These are phyloP conservation scores for Sarocladium strictum DNA, from an alignment of 2,329 filamentous ascomycete genomes.

Conservation along the genomic window DNA sequence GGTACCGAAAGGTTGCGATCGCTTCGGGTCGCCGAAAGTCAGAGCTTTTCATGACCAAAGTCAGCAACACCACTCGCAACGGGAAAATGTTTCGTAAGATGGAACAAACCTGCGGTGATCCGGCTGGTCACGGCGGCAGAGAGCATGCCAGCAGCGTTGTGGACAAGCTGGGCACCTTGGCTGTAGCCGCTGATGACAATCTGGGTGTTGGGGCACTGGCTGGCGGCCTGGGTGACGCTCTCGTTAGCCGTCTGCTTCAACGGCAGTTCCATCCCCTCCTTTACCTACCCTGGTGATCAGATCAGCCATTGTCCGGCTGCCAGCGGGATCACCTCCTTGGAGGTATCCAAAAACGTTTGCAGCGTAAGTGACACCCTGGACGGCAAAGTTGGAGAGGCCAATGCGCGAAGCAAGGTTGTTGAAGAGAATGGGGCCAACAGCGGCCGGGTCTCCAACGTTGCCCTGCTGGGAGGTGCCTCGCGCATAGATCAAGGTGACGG, in stretches of 20 bases:
- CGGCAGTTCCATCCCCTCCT: background rate
- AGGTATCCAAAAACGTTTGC: constrained; percentile 39
- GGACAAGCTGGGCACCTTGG: constrained; percentile 33
- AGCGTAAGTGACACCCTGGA: constrained; percentile 49
- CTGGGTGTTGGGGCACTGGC: constrained; percentile 37
- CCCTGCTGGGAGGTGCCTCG: constrained; percentile 47
- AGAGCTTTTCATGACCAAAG: constrained; percentile 13
- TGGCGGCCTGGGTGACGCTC: constrained; percentile 26
- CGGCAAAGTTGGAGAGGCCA: constrained; percentile 36
- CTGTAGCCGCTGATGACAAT: constrained; percentile 43
- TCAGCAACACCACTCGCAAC: constrained; percentile 1
- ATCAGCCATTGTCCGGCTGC: constrained; percentile 34
- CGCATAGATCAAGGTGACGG: constrained; percentile 49
- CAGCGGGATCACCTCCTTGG: constrained; percentile 36
- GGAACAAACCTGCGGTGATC: constrained; percentile 19
- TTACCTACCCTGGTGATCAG: constrained; percentile 5
- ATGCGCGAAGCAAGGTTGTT: constrained; percentile 34
- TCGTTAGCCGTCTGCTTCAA: constrained; percentile 12
- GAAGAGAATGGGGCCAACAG: constrained; percentile 42
- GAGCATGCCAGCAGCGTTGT: constrained; percentile 34
- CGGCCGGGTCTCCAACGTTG: constrained; percentile 41
- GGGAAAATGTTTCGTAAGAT: background rate
- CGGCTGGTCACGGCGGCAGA: constrained; percentile 26
- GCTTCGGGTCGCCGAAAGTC: constrained; percentile 23
- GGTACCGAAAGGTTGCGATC: constrained; percentile 13